Evolutionary conservation across 345 rosid genomes (phyloP), one percentile per base, ranked within the genome.

Genomic region (Hibiscus tridactylites): DNA sequence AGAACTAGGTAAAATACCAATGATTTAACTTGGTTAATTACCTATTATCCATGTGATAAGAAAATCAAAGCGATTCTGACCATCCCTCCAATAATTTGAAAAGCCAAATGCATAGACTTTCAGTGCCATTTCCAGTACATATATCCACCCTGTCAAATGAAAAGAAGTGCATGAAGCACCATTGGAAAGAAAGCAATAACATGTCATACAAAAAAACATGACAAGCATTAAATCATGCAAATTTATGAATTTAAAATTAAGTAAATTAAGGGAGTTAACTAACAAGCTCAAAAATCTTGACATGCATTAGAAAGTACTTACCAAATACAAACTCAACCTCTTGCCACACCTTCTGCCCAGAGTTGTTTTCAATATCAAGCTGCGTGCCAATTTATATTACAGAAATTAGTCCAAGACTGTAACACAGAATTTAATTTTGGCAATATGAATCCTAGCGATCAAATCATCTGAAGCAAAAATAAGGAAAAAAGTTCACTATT

Each of bases 21-120:
- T 5, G 12, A 15, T 57, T 44, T 42, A 61, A 26, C 74, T 60
- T 61, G 46, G 59, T 58, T 24, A 67, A 15, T 84, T 84, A 95
- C 97, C 99, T 79, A 95, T 92, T 75, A 92, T 74, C 93, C 86
- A 88, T 52, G 99, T 92, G 77, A 95, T 79, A 66, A 89, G 63
- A 85, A 95, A 95, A 83, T 95, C 99, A 77, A 95, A 95, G 69
- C 91, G 89, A 75, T 95, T 95, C 81, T 90, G 91, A 71, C 98
- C 97, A 76, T 90, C 98, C 75, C 90, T 90, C 99, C 98, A 95
- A 64, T 92, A 95, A 75, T 95, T 95, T 73, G 75, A 83, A 52
- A 95, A 95, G 73, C 99, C 98, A 61, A 71, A 90, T 26, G 99
- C 77, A 80, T 89, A 95, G 54, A 92, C 80, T 80, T 95, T 95